Evolutionary conservation across 2,329 filamentous ascomycete genomes (phyloP).

Genomic region (Exserohilum turcica): DNA sequence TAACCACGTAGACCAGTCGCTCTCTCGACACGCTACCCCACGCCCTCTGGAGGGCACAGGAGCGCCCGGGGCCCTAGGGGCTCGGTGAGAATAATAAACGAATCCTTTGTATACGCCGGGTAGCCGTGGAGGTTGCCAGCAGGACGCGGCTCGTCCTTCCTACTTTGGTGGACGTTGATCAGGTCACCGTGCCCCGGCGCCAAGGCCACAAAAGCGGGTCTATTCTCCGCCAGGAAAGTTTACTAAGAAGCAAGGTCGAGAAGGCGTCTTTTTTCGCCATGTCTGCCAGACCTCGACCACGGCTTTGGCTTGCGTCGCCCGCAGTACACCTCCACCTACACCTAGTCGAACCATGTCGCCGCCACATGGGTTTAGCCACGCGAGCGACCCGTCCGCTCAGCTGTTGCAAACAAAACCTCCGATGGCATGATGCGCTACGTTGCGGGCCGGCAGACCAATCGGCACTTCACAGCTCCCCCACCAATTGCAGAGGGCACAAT

Average conservation of each 20-base stretch:
- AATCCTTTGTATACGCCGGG: not conserved
- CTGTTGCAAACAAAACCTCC: not conserved
- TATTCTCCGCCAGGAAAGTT: not conserved
- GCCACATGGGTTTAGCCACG: not conserved
- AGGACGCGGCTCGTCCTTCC: not conserved
- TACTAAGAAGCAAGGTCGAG: conserved; percentile 3
- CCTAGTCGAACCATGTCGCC: not conserved
- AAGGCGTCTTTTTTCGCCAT: not conserved
- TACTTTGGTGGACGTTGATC: not conserved
- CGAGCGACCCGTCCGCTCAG: not conserved
- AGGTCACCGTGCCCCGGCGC: conserved; percentile 5
- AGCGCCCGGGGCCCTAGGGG: not conserved
- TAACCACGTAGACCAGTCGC: not conserved
- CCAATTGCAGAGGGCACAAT: not conserved
- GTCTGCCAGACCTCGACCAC: not conserved
- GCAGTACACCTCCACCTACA: too few relatives aligned
- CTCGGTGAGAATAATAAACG: not conserved
- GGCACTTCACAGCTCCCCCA: not conserved
- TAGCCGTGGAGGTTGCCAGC: not conserved
- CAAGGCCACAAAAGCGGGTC: conserved; percentile 6
- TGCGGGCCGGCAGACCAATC: not conserved
- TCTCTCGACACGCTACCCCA: not conserved
- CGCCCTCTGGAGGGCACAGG: too few relatives aligned
- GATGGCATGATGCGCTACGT: not conserved
- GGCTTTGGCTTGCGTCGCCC: not conserved